Evolutionary conservation across 2,329 filamentous ascomycete species (phyloP).

Genomic region (Madurella fahalii): DNA sequence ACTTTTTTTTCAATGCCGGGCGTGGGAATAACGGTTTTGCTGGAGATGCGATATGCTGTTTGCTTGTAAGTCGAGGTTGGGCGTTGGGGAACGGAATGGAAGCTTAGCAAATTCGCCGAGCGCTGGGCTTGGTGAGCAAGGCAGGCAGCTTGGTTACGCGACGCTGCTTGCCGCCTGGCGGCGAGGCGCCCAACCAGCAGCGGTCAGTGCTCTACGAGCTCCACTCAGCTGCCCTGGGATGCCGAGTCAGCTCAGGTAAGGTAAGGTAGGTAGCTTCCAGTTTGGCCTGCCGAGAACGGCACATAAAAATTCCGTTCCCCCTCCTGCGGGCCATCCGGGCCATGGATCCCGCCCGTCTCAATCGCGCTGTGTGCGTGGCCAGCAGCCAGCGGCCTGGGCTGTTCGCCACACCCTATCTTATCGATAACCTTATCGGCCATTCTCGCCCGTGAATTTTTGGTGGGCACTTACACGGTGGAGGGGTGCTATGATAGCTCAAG

Average conservation of each 20-base stretch:
- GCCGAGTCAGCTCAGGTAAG: too few species aligned
- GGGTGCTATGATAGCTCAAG: conserved; percentile 20
- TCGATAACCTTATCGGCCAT: conserved; percentile 31
- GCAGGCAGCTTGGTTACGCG: conserved; percentile 37
- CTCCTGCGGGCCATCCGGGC: too few species aligned
- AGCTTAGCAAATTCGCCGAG: conserved; percentile 18
- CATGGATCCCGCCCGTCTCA: too few species aligned
- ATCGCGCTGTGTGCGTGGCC: too few species aligned
- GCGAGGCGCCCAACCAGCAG: conserved; percentile 24
- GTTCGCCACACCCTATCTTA: conserved; percentile 17
- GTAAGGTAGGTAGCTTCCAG: too few species aligned
- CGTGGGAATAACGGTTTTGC: conserved; percentile 4
- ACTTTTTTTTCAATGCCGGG: background rate
- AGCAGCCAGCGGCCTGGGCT: too few species aligned
- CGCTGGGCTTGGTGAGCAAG: conserved; percentile 11
- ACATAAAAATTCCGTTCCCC: conserved; percentile 23
- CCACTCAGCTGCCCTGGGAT: conserved; percentile 21
- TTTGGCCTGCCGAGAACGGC: conserved; percentile 27
- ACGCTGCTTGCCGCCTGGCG: conserved; percentile 32
- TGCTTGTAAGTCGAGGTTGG: conserved; percentile 3
- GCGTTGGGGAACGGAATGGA: conserved; percentile 10
- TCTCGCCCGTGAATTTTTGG: conserved; percentile 18
- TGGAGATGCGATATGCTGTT: too few species aligned
- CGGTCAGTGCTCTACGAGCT: conserved; percentile 22
- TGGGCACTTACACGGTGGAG: conserved; percentile 15